Base-by-base conservation (phyloP, 73 alveolate genomes). In the Urostyla sp. region DNA sequence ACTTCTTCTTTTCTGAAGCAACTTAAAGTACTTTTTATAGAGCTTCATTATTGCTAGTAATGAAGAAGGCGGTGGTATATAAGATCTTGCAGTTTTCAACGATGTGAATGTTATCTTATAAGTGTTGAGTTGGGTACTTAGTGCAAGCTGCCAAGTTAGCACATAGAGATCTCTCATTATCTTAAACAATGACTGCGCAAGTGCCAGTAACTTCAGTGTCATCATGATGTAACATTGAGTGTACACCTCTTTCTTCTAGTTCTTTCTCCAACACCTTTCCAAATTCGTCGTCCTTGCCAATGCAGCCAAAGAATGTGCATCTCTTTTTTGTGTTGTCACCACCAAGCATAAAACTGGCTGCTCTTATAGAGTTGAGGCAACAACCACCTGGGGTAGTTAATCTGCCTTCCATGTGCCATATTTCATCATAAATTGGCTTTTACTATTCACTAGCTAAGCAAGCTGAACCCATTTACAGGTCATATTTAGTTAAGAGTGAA, bases 71-170 rank as follows among this genome's bases (percentile, higher is more conserved):
- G 5, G 86, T 48, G 26, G 92, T 38, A 66, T 80, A 91, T n/a
- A 74, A 34, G 75, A 91, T 53, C 15, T 48, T 37, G 49, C 90
- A 72, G 16, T 87, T 61, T 48, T 81, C 90, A 0, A 91, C 72
- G 0, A 43, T 43, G 2, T 51, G 78, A 55, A 87, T 38, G 85
- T 73, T 75, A 0, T 40, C 59, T 31, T 67, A 21, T 27, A 91
- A 52, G 58, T 87, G 94, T 1, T 23, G 46, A 44, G 87, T 50
- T 40, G 73, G 73, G 91, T 77, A 87, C 53, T 58, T 57, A 16
- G 52, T 49, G 75, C 94, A 58, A n/a, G 95, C 94, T 0, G 88
- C 90, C 0, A 91, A 54, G 79, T 91, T 87, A 54, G 97, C 97
- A n/a, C 87, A 72, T 0, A 91, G 87, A 21, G 97, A 32, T 75